Evolutionary conservation across 2,329 filamentous ascomycete species (phyloP), one percentile per base, ranked within the genome.

Genomic region (Didymella lethalis): DNA sequence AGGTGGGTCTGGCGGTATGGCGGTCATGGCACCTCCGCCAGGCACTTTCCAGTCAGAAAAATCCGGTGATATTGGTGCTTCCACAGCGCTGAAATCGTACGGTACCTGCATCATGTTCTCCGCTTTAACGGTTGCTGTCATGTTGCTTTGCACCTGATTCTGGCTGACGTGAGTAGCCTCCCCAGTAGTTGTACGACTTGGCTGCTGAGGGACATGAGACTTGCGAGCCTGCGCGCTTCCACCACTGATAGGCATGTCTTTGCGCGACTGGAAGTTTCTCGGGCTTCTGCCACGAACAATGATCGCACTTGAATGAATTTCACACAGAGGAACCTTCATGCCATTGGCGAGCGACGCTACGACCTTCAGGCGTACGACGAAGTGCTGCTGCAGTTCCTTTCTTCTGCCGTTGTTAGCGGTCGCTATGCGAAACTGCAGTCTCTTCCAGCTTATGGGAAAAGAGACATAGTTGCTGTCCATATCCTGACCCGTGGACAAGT

Each of bases 301-400:
- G 67, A 98, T 94, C 2, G 94, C 92, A 0, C 92, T 90, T 0
- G 94, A 97, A 29, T 89, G 89, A 16, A 92, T 88, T 77, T 97
- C 93, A 50, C 90, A 90, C 50, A 97, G 84, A 7, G 92, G 85
- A 32, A 92, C 85, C 76, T 93, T 96, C 32, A 84, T 85, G n/a
- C 92, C 92, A 61, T 92, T 95, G 0, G 91, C 86, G 48, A 98
- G 80, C 0, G 92, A 95, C 16, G 90, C 93, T 64, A 93, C 83
- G 10, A 97, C 89, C 77, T 94, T 96, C 50, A 98, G 81, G 63
- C 93, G 90, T 57, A 98, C 84, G 11, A 96, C 88, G 77, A 98
- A 98, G 79, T 98, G 94, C 74, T 98, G 94, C 75, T 98, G 94
- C 45, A 98, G 85, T 76, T 98, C 94, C 80, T 97, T 96, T 63